Percentiles rank a stretch among this genome's conserved stretches.
Evolutionary conservation across 2,329 filamentous ascomycete species (phyloP).

Genomic region (Escovopsis sp.): DNA sequence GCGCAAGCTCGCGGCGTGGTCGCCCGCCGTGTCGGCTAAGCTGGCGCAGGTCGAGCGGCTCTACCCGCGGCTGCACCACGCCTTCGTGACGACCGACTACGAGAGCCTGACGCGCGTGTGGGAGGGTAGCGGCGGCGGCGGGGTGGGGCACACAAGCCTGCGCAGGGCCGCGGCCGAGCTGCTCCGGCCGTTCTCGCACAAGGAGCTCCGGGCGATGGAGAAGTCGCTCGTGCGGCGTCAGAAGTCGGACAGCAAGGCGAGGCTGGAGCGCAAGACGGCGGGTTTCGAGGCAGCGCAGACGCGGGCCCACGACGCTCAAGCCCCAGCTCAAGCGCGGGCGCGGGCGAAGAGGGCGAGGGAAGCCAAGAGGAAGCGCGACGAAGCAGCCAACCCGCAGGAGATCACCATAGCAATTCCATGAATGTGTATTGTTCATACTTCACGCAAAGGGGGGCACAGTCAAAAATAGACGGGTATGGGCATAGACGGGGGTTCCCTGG

Average conservation of each 20-base stretch:
- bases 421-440: no score
- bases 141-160: conserved; percentile 8
- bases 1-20: conserved; percentile 34
- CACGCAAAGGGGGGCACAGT: no score
- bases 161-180: conserved; percentile 15
- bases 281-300: neutral
- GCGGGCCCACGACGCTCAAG: neutral
- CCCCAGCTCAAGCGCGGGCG: no score
- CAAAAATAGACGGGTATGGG: no score
- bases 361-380: no score
- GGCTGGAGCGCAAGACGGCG: no score
- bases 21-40: conserved; percentile 25
- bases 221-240: conserved; percentile 9
- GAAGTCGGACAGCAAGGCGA: neutral
- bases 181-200: conserved; percentile 16
- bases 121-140: conserved; percentile 8
- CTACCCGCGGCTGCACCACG: conserved; percentile 27
- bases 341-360: no score
- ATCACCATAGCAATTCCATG: no score
- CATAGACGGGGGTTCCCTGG: no score
- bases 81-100: conserved; percentile 21
- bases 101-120: conserved; percentile 15
- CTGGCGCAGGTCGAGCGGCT: conserved; percentile 22
- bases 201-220: conserved; percentile 15
- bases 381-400: no score